Evolutionary conservation across 2,329 filamentous ascomycete species (phyloP), one percentile per base, ranked within the genome.

Genomic region (Botryotinia narcissicola): DNA sequence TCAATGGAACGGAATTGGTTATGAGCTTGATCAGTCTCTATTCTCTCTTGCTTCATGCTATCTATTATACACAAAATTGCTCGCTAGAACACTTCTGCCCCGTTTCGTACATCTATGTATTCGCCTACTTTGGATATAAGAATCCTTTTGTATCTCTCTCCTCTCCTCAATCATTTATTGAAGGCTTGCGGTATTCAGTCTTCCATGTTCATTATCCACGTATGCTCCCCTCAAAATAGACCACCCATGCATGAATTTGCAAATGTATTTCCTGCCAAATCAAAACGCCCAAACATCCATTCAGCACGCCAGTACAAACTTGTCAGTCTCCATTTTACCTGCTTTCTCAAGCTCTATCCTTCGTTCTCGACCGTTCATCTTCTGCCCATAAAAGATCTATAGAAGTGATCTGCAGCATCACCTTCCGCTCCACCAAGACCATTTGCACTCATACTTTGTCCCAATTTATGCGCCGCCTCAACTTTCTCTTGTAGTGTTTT

Each of bases 401-500:
- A 97, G 83, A 98, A 98, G 82, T 94, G 93, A 80, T 97, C 94
- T 1, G 93, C 91, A 25, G 92, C 91, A 80, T 93, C 91, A 74
- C 87, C 89, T 75, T 93, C 91, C 16, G 86, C 84, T 18, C 87
- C 87, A 32, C 86, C 87, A 76, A 89, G 87, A 73, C 87, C 86
- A 77, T 83, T 86, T 32, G 79, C 73, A 73, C 87, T 86, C 75
- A 91, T 83, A 75, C 85, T 87, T 79, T 89, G 90, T 79, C 90
- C 90, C 51, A 93, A 89, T 83, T 95, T 95, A 81, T 97, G 94
- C 37, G 95, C 93, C 44, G 91, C 89, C 9, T 86, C 84, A 70
- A 98, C 93, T 87, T 97, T 97, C 74, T 90, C 87, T 82, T 97
- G 93, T 71, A 98, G 86, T 46, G 91, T 88, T 25, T 91, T 88